phyloP scores from a whole-genome alignment of 768 basidiomycete genomes.

The Tricholoma terreum region DNA sequence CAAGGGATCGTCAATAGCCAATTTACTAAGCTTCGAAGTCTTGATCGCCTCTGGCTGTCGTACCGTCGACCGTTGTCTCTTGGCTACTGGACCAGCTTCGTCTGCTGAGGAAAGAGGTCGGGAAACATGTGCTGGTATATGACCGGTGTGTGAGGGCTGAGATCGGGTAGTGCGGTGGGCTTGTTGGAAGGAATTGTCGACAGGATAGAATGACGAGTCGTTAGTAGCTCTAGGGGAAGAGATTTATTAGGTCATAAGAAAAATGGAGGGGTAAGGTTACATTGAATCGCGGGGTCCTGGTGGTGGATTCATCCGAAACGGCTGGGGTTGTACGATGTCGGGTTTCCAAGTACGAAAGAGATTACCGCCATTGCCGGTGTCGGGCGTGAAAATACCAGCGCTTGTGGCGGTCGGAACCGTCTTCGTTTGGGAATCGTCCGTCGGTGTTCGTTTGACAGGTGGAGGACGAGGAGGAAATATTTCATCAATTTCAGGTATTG shows the following conservation, averaged over 20 bases:
- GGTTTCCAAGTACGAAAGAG: slow-evolving; percentile 59
- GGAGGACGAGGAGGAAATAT: slow-evolving; percentile 63
- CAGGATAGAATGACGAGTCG: slow-evolving; percentile 48
- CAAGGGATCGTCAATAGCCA: slow-evolving; percentile 63
- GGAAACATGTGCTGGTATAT: slow-evolving; percentile 48
- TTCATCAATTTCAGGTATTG: slow-evolving; percentile 67
- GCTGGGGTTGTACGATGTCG: slow-evolving; percentile 45
- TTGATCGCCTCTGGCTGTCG: slow-evolving; percentile 53
- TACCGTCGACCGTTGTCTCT: slow-evolving; percentile 66
- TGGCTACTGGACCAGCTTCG: slow-evolving; percentile 74
- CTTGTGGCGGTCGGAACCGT: slow-evolving; percentile 57
- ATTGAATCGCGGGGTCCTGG: slow-evolving; percentile 58
- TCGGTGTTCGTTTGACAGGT: slow-evolving; percentile 51
- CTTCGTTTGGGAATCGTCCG: slow-evolving; percentile 49
- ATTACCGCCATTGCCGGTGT: slow-evolving; percentile 52
- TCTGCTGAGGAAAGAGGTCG: slow-evolving; percentile 81
- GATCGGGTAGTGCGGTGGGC: slow-evolving; percentile 43
- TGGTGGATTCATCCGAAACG: slow-evolving; percentile 56
- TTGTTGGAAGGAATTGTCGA: slow-evolving; percentile 59
- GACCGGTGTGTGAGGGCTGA: slow-evolving; percentile 37
- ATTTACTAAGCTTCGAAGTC: slow-evolving; percentile 52
- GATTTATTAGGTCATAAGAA: slow-evolving; percentile 8
- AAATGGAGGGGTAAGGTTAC: slow-evolving; percentile 37
- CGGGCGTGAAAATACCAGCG: slow-evolving; percentile 75
- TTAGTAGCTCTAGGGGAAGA: slow-evolving; percentile 45